Conservation (phyloP, 1,284 basidiomycete species). For the Pholiota adiposa region DNA sequence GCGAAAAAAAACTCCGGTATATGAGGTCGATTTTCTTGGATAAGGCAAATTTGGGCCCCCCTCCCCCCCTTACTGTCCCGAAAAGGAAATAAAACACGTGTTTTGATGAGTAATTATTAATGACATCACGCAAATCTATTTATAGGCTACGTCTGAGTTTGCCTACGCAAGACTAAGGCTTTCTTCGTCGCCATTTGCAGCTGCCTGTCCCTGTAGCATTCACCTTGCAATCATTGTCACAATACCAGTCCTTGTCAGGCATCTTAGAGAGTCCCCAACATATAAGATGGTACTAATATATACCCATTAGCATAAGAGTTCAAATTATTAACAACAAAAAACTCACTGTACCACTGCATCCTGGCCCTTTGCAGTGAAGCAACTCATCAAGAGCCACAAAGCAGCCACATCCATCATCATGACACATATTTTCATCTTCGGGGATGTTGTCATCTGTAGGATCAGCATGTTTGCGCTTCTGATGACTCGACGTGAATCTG, state of each 20-base stretch:
- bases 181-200: background rate
- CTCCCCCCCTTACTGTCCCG: too few relatives aligned
- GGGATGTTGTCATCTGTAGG: too few relatives aligned
- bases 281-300: background rate
- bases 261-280: background rate
- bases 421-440: background rate
- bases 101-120: background rate
- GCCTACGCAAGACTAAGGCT: background rate
- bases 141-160: background rate
- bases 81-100: background rate
- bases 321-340: too few relatives aligned
- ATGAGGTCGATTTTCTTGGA: background rate
- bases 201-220: background rate
- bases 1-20: background rate
- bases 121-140: background rate
- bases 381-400: background rate
- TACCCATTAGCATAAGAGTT: background rate
- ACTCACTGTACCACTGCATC: background rate
- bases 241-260: background rate
- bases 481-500: too few relatives aligned
- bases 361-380: background rate
- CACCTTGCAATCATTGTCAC: background rate
- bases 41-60: background rate
- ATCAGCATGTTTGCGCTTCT: too few relatives aligned
- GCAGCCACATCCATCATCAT: background rate